A percentile compares a stretch with the other conserved stretches of the same genome.
phyloP scores from a whole-genome alignment of 164 flowering plant genomes.

The Protea cynaroides region DNA sequence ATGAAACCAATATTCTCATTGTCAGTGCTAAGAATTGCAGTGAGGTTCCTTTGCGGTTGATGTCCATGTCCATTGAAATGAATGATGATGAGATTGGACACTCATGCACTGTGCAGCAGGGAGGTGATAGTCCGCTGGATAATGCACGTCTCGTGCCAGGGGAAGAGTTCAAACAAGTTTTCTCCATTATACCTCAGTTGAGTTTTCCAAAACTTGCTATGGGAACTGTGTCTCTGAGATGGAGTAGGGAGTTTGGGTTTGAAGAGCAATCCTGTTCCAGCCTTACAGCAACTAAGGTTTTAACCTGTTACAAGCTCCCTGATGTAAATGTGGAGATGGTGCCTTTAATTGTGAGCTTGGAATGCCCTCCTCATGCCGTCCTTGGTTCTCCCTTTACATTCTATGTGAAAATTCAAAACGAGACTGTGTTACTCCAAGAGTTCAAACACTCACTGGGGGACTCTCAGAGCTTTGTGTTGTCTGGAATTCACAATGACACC shows the following conservation, averaged over 20 bases:
- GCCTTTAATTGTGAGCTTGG: constrained; percentile 60
- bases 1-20: constrained; percentile 57
- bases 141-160: constrained; percentile 58
- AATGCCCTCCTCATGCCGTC: constrained; percentile 83
- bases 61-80: constrained; percentile 52
- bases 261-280: constrained; percentile 16
- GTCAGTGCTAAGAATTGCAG: constrained; percentile 66
- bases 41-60: constrained; percentile 65
- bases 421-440: constrained; percentile 79
- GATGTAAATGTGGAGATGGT: constrained; percentile 61
- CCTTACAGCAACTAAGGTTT: constrained; percentile 22
- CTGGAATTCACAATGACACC: constrained; percentile 75
- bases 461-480: constrained; percentile 70
- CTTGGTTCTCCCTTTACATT: constrained; percentile 82
- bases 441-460: constrained; percentile 63
- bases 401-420: constrained; percentile 55
- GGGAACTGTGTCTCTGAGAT: constrained; percentile 55
- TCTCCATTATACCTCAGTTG: constrained; percentile 45
- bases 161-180: constrained; percentile 79
- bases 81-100: constrained; percentile 29
- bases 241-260: constrained; percentile 48
- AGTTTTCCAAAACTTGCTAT: constrained; percentile 31
- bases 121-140: constrained; percentile 22
- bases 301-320: constrained; percentile 64
- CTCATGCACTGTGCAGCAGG: constrained; percentile 31